Base-by-base conservation (phyloP, 108 stramenopile genomes). In the Skeletonema menzelii region DNA sequence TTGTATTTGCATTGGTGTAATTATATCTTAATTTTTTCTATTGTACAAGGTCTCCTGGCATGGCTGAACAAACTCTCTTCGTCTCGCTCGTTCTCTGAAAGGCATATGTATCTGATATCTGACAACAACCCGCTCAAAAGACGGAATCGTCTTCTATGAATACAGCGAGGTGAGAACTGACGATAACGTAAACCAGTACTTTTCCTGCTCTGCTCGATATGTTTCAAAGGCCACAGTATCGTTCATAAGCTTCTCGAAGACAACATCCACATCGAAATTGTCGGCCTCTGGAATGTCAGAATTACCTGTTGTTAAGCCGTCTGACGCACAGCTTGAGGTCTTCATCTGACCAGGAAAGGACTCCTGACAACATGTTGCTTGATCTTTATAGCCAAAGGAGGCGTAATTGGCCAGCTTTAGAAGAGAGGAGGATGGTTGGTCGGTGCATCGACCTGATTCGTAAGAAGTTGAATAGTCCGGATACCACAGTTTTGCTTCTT, bases 391-490 rank as follows among this genome's bases (percentile, higher is more conserved):
- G 13, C 27, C 26, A 40, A 14, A 27, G 14, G 26, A 27, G 24
- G 24, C 26, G 26, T 40, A 58, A 24, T 6, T 58, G 24, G 57
- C 24, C 4, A 58, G 24, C 26, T 58, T 58, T 8, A 27, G 27
- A 6, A 58, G 27, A 34, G 24, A 27, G 6, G 57, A 31, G 22
- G 57, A 58, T 58, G 57, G 57, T 58, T 58, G 57, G 57, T 58
- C n/a, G 26, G 57, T 27, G 57, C 27, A 58, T 27, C 57, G 26
- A 24, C 57, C 57, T 58, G 13, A 34, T 27, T 27, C 24, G 24
- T 27, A 58, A 14, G 27, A 14, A 5, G 27, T n/a, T 13, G 57
- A 13, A 4, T 42, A 42, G 40, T 42, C 40, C n/a, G 40, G 40
- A 42, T 42, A 42, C 40, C 40, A 42, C 15, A 42, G 15, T 42